Evolutionary conservation across 139 green algal genomes (phyloP).

Genomic region (Micromonas commoda): DNA sequence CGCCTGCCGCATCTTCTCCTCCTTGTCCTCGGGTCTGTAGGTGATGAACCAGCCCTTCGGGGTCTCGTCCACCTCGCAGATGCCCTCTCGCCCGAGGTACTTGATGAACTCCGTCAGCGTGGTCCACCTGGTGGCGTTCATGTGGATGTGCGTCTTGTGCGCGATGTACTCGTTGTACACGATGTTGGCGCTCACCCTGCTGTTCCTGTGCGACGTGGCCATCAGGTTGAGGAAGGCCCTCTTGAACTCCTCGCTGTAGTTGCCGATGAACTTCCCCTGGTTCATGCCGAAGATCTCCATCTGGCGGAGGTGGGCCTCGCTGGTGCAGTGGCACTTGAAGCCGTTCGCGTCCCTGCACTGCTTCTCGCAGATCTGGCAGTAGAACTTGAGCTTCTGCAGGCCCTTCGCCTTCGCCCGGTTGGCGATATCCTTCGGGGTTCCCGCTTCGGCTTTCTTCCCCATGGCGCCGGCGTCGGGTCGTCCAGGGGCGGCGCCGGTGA

Average conservation of each 20-base stretch:
- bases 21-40: constrained; percentile 27
- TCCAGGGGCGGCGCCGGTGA: not conserved
- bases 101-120: constrained; percentile 85
- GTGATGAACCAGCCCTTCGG: constrained; percentile 83
- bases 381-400: constrained; percentile 89
- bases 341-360: constrained; percentile 97
- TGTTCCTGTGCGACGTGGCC: not conserved
- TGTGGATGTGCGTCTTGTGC: constrained; percentile 89
- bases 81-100: constrained; percentile 61
- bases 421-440: constrained; percentile 73
- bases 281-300: constrained; percentile 72
- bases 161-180: constrained; percentile 95
- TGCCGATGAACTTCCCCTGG: constrained; percentile 62
- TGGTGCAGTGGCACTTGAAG: constrained; percentile 63
- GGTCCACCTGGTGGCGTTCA: constrained; percentile 92
- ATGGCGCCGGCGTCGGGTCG: not conserved
- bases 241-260: constrained; percentile 87
- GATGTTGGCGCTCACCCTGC: constrained; percentile 28
- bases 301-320: constrained; percentile 39
- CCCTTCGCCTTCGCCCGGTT: constrained; percentile 90
- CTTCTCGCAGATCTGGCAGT: constrained; percentile 96
- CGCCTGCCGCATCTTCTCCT: not conserved
- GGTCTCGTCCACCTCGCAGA: constrained; percentile 85
- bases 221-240: constrained; percentile 48
- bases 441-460: not conserved